A percentile compares a stretch with the other conserved stretches of the same genome.
Evolutionary conservation across 2,329 filamentous ascomycete genomes (phyloP).

Genomic region (Pseudogymnoascus sp.): DNA sequence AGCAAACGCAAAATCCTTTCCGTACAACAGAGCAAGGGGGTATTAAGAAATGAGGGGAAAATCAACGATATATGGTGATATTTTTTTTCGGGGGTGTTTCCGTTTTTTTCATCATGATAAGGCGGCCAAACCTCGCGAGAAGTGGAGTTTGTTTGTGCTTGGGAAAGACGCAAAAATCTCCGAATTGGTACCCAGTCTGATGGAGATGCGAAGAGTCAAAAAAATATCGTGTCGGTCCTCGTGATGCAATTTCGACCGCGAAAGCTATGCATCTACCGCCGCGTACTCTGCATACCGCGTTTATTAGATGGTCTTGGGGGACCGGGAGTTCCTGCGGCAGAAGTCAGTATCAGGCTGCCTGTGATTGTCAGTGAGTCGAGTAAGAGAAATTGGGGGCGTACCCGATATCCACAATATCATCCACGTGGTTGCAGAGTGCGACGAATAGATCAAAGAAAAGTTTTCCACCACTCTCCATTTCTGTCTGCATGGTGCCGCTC

Average conservation of each 20-base stretch:
- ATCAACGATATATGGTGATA: slow-evolving; percentile 23
- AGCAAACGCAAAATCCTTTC: slow-evolving; percentile 28
- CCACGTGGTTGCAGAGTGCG: slow-evolving; percentile 95
- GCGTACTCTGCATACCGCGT: slow-evolving; percentile 22
- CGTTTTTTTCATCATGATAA: slow-evolving; percentile 33
- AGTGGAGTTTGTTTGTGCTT: slow-evolving; percentile 31
- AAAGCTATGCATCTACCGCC: slow-evolving; percentile 25
- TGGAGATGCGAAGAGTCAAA: slow-evolving; percentile 24
- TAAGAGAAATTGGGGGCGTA: slow-evolving; percentile 19
- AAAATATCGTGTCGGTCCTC: slow-evolving; percentile 23
- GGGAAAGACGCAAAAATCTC: slow-evolving; percentile 23
- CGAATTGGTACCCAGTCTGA: slow-evolving; percentile 31
- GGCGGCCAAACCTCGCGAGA: slow-evolving; percentile 39
- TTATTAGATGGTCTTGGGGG: slow-evolving; percentile 45
- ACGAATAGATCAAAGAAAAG: slow-evolving; percentile 98
- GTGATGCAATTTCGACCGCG: slow-evolving; percentile 23
- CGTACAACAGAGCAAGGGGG: slow-evolving; percentile 27
- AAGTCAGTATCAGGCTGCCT: slow-evolving; percentile 16
- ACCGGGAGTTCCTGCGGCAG: slow-evolving; percentile 40
- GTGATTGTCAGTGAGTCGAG: slow-evolving; percentile 20
- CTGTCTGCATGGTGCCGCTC: slow-evolving; percentile 96
- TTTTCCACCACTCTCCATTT: slow-evolving; percentile 92
- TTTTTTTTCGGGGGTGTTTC: slow-evolving; percentile 11
- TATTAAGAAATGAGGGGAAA: slow-evolving; percentile 33
- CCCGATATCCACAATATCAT: slow-evolving; percentile 84